Conservation (phyloP, 106 monocot genomes). For the Xerophyta viscosa region DNA sequence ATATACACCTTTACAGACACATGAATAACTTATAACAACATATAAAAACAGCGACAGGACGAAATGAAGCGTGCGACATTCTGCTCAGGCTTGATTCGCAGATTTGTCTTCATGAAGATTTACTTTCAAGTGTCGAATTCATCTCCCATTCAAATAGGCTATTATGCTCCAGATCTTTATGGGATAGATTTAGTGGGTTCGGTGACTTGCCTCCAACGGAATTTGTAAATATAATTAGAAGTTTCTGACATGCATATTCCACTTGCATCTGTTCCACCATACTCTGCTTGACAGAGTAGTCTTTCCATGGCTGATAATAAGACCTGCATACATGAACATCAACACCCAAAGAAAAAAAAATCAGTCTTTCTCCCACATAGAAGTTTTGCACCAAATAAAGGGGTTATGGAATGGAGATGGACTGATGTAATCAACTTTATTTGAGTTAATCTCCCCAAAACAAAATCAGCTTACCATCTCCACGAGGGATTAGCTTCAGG, state of each 20-base stretch:
- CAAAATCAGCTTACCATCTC: constrained; percentile 42
- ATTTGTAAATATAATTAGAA: constrained; percentile 48
- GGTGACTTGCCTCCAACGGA: constrained; percentile 18
- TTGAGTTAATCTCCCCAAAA: not conserved
- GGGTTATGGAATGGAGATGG: not conserved
- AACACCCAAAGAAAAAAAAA: no score
- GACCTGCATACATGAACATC: no score
- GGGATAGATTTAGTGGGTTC: constrained; percentile 13
- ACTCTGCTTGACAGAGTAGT: constrained; percentile 17
- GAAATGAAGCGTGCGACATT: not conserved
- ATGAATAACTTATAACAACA: no score
- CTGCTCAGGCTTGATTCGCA: not conserved
- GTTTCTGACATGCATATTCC: constrained; percentile 49
- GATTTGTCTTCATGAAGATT: not conserved
- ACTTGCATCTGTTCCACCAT: constrained; percentile 34
- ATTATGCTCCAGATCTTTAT: constrained; percentile 25
- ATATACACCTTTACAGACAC: no score
- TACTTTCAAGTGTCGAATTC: constrained; percentile 4
- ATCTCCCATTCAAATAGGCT: constrained; percentile 52
- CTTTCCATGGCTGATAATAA: constrained; percentile 52
- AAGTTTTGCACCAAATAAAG: no score
- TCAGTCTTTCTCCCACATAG: no score
- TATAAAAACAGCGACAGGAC: not conserved
- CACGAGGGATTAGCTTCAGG: constrained; percentile 45
- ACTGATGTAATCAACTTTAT: not conserved